Conservation (phyloP, 73 alveolate genomes). For the Paramecium bursaria region DNA sequence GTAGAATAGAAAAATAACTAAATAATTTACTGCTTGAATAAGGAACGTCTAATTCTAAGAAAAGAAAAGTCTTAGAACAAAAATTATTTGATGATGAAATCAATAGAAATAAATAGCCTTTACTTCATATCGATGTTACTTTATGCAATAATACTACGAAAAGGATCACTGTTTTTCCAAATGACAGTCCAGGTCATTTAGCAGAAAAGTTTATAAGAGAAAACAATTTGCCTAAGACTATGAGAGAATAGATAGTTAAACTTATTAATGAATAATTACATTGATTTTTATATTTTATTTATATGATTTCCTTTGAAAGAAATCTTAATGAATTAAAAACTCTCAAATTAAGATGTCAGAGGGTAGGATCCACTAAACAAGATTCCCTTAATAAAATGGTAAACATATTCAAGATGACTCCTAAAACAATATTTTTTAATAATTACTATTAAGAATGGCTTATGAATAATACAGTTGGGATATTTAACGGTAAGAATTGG, state of each 20-base stretch:
- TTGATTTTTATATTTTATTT: no score
- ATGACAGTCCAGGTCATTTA: background rate
- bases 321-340: conserved; percentile 14
- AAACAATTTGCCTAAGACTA: no score
- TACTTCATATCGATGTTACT: background rate
- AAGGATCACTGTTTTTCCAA: background rate
- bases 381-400: background rate
- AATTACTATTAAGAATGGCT: conserved; percentile 9
- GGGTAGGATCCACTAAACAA: conserved; percentile 1
- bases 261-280: no score
- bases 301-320: conserved; percentile 28
- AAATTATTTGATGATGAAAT: conserved; percentile 8
- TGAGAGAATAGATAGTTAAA: no score
- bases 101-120: background rate
- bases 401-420: conserved; percentile 6
- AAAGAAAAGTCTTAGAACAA: conserved; percentile 19
- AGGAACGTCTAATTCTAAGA: conserved; percentile 29
- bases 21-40: background rate
- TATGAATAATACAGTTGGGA: conserved; percentile 42
- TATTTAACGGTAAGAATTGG: conserved; percentile 42
- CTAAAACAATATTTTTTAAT: conserved; percentile 3
- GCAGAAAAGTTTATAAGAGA: conserved; percentile 24
- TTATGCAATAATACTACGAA: background rate
- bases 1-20: conserved; percentile 25
- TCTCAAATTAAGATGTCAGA: conserved; percentile 9